Percentiles rank a stretch among this genome's conserved stretches.
Evolutionary conservation across 2,329 filamentous ascomycete species (phyloP).

Genomic region (Clarireedia monteithiana): DNA sequence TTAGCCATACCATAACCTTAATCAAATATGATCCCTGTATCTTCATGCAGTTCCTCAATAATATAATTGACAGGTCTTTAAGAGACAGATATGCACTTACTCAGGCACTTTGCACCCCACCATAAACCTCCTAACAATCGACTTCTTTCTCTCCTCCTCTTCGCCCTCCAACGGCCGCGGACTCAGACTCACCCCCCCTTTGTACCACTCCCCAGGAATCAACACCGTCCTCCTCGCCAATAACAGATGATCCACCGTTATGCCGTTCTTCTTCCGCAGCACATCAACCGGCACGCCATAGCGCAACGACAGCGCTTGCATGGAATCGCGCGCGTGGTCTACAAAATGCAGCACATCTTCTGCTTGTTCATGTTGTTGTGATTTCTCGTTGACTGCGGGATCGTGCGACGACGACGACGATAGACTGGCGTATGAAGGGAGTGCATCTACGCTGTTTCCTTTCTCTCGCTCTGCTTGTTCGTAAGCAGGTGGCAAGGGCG

Average conservation of each 20-base stretch:
- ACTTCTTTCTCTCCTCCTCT: constrained; percentile 64
- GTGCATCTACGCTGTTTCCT: neutral
- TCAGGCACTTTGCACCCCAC: constrained; percentile 68
- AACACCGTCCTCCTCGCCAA: constrained; percentile 60
- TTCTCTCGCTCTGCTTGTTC: neutral
- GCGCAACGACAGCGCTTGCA: constrained; percentile 60
- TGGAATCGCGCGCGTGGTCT: constrained; percentile 58
- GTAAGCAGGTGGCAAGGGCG: neutral
- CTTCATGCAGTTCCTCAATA: neutral
- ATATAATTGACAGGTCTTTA: neutral
- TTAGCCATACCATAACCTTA: constrained; percentile 22
- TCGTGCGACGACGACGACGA: neutral
- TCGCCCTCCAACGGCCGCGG: constrained; percentile 66
- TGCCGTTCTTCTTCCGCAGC: constrained; percentile 59
- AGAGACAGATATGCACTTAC: constrained; percentile 38
- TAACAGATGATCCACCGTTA: constrained; percentile 65
- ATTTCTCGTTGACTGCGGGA: too few relatives aligned
- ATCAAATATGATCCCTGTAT: neutral
- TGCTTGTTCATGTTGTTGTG: constrained; percentile 25
- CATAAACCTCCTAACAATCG: constrained; percentile 69
- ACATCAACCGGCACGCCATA: constrained; percentile 60
- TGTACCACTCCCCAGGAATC: constrained; percentile 65
- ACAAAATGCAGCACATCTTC: constrained; percentile 70
- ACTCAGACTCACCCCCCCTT: constrained; percentile 58
- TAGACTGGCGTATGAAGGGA: neutral